Evolutionary conservation across 495 filamentous ascomycete species (phyloP).

Genomic region (Melanomma pulvis-pyrius): DNA sequence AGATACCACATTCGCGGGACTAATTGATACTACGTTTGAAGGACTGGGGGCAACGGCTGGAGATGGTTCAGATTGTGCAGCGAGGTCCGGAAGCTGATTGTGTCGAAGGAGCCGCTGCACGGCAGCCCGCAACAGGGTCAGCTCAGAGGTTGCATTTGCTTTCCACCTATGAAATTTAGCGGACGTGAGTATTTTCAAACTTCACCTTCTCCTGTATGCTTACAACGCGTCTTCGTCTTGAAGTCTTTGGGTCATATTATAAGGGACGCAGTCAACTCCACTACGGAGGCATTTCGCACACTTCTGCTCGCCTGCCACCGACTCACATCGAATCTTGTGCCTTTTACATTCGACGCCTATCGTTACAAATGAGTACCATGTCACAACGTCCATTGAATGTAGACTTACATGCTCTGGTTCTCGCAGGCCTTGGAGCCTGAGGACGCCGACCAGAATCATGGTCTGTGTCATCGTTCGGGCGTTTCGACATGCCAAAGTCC

Average conservation of each 20-base stretch:
- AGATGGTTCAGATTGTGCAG: neutral
- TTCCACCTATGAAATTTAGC: constrained; percentile 9
- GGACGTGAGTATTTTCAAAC: neutral
- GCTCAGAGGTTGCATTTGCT: neutral
- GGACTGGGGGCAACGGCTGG: neutral
- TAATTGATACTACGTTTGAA: neutral
- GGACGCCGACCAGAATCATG: neutral
- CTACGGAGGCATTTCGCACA: constrained; percentile 15
- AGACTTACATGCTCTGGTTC: constrained; percentile 5
- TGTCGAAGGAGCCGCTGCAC: constrained; percentile 8
- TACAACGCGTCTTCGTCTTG: constrained; percentile 11
- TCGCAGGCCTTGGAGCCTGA: neutral
- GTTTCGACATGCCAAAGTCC: neutral
- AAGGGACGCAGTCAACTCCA: neutral
- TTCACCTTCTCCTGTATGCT: neutral
- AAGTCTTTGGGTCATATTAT: constrained; percentile 6
- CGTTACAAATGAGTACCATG: neutral
- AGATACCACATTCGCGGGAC: constrained; percentile 8
- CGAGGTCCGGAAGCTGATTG: constrained; percentile 1
- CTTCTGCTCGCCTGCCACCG: constrained; percentile 7
- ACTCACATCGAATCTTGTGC: constrained; percentile 11
- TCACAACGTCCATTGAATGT: neutral
- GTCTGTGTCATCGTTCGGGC: neutral
- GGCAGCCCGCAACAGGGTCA: constrained; percentile 5
- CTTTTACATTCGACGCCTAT: constrained; percentile 13